Percentiles rank a stretch among this genome's conserved stretches.
These are phyloP conservation scores for Trichodelitschia bisporula DNA, from an alignment of 495 filamentous ascomycete genomes.

Conservation along the genomic window DNA sequence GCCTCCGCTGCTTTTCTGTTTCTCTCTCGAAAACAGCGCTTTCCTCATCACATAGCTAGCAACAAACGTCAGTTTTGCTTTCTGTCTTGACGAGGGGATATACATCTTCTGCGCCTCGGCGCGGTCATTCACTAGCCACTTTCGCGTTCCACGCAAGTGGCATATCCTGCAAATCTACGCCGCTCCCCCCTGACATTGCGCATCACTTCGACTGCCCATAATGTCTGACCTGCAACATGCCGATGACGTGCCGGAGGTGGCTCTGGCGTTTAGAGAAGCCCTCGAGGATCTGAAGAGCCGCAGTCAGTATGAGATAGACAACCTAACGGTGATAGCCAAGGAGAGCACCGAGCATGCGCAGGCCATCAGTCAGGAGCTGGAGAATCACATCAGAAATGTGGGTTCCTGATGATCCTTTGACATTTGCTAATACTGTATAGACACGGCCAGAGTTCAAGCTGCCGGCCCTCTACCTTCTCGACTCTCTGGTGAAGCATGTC, in stretches of 20 bases:
- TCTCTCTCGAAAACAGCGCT: too few relatives aligned
- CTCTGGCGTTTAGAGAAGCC: constrained; percentile 81
- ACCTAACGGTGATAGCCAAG: constrained; percentile 83
- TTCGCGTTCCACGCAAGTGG: neutral
- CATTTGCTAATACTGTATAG: constrained; percentile 23
- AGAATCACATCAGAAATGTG: constrained; percentile 86
- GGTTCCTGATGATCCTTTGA: constrained; percentile 17
- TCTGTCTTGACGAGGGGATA: too few relatives aligned
- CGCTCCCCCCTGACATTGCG: neutral
- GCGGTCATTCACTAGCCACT: too few relatives aligned
- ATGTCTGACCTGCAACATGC: constrained; percentile 31
- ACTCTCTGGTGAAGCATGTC: constrained; percentile 96
- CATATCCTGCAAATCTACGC: neutral
- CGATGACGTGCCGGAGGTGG: constrained; percentile 45
- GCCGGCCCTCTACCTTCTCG: constrained; percentile 88
- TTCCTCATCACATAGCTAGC: too few relatives aligned
- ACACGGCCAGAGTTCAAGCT: constrained; percentile 65
- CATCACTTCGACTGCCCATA: constrained; percentile 1
- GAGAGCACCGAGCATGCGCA: constrained; percentile 88
- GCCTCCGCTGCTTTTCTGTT: too few relatives aligned
- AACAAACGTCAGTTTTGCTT: too few relatives aligned
- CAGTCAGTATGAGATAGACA: constrained; percentile 79
- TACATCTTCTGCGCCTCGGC: too few relatives aligned
- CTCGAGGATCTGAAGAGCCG: constrained; percentile 76
- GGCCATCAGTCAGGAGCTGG: constrained; percentile 68